These are phyloP conservation scores for Rhypophila decipiens DNA, from an alignment of 495 filamentous ascomycete species.

Conservation along the genomic window DNA sequence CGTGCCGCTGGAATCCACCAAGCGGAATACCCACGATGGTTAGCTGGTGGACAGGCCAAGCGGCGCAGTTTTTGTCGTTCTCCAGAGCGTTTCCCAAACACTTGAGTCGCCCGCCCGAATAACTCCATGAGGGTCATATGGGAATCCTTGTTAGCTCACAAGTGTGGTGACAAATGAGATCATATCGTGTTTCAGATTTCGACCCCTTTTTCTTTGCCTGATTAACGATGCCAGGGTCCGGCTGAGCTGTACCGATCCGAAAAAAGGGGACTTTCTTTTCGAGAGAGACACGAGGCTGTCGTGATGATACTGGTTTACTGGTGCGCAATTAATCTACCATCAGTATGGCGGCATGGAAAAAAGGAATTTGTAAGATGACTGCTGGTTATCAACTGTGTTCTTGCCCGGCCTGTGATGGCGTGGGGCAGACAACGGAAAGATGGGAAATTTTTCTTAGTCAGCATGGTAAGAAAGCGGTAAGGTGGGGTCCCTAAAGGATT, in stretches of 20 bases:
- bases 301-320: no score
- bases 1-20: no score
- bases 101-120: background rate
- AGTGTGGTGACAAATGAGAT: slow-evolving; percentile 3
- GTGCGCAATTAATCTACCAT: no score
- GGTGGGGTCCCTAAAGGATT: background rate
- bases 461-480: background rate
- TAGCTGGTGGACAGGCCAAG: background rate
- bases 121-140: background rate
- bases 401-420: background rate
- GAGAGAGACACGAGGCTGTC: no score
- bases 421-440: background rate
- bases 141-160: background rate
- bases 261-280: no score
- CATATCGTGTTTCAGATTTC: background rate
- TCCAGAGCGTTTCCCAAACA: background rate
- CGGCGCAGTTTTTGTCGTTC: background rate
- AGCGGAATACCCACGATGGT: no score
- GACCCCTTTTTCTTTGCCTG: background rate
- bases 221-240: background rate
- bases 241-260: background rate
- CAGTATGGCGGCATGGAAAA: background rate
- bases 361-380: background rate
- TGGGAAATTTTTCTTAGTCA: no score
- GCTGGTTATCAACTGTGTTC: background rate